phyloP scores from a whole-genome alignment of 164 flowering plant species.

The Warburgia ugandensis region DNA sequence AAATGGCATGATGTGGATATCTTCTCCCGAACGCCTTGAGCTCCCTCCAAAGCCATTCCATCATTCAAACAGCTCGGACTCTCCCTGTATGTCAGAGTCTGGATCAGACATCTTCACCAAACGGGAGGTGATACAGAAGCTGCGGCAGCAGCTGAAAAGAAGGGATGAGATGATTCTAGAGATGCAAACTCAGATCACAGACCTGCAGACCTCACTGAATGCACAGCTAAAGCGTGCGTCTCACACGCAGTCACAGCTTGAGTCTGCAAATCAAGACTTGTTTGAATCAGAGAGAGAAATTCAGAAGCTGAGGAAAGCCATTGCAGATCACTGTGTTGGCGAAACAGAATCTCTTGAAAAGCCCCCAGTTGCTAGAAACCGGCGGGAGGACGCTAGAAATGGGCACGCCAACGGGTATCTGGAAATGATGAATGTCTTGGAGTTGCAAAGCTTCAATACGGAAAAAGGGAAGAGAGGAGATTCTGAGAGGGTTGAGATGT shows the following conservation, averaged over 20 bases:
- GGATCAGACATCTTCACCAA: conserved; percentile 86
- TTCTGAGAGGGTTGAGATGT: conserved; percentile 56
- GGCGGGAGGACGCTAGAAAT: conserved; percentile 42
- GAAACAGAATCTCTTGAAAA: conserved; percentile 29
- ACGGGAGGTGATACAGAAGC: conserved; percentile 83
- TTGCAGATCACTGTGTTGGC: conserved; percentile 78
- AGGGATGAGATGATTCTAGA: conserved; percentile 94
- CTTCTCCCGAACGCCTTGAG: conserved; percentile 82
- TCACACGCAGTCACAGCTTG: conserved; percentile 68
- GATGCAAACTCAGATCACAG: conserved; percentile 89
- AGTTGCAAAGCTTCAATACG: conserved; percentile 4
- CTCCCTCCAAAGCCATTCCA: conserved; percentile 71
- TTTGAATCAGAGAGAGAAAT: conserved; percentile 83
- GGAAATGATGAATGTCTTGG: conserved; percentile 29
- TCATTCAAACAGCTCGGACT: conserved; percentile 75
- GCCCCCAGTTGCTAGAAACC: conserved; percentile 19
- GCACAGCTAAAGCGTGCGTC: conserved; percentile 45
- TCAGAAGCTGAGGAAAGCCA: conserved; percentile 81
- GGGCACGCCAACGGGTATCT: conserved; percentile 58
- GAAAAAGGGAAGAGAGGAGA: conserved; percentile 49
- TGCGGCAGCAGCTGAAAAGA: conserved; percentile 82
- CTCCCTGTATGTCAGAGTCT: conserved; percentile 85
- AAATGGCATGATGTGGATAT: conserved; percentile 60
- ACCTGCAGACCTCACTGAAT: conserved; percentile 56
- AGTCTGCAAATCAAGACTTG: conserved; percentile 60